These are phyloP conservation scores for Skeletonema marinoi DNA, from an alignment of 108 stramenopile species.

Conservation along the genomic window DNA sequence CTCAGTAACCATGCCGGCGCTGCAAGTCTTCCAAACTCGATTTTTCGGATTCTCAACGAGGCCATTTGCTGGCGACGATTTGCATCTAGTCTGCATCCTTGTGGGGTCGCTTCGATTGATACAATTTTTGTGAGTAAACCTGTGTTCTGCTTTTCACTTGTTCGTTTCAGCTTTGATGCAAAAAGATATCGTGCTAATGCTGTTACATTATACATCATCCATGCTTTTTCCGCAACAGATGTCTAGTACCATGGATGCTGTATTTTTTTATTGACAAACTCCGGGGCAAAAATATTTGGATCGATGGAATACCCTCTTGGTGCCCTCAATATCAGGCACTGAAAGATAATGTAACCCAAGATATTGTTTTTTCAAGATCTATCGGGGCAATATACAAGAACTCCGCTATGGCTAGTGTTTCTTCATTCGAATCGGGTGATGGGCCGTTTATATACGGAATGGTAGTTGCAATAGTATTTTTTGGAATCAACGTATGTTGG, in stretches of 20 bases:
- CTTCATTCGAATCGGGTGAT: neutral
- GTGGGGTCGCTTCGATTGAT: conserved; percentile 8
- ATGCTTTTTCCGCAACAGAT: neutral
- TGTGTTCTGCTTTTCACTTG: too few species aligned
- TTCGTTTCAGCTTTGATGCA: too few species aligned
- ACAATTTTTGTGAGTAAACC: conserved; percentile 16
- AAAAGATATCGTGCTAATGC: neutral
- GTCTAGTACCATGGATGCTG: neutral
- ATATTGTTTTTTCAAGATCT: neutral
- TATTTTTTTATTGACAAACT: neutral
- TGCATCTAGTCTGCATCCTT: conserved; percentile 16
- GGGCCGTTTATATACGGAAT: neutral
- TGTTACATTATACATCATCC: neutral
- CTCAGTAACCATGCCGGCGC: conserved; percentile 13
- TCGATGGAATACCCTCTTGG: conserved; percentile 1
- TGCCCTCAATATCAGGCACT: neutral
- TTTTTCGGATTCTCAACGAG: conserved; percentile 10
- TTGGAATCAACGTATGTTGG: neutral
- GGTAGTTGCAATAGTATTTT: neutral
- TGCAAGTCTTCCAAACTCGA: neutral
- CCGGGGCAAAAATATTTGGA: neutral
- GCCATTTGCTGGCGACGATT: conserved; percentile 36
- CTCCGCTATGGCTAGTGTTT: neutral
- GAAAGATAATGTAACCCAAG: neutral
- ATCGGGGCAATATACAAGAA: neutral